phyloP scores from a whole-genome alignment of 176 grass and related monocot species.

The Carex cristatella region DNA sequence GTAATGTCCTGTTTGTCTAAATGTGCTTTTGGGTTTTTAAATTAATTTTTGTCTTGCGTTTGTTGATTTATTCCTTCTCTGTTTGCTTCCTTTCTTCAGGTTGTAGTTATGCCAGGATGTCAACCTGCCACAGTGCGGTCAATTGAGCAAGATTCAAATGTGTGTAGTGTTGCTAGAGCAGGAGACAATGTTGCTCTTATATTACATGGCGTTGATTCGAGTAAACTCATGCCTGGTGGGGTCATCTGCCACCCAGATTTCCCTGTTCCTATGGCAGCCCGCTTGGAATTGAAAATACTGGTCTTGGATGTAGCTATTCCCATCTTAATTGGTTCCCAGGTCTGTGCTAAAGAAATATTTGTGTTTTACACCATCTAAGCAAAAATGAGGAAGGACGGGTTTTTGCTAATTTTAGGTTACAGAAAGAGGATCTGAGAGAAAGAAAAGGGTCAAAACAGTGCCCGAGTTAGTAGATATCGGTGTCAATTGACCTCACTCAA shows the following conservation, averaged over 20 bases:
- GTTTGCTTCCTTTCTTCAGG: slow-evolving; percentile 43
- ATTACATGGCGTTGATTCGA: slow-evolving; percentile 53
- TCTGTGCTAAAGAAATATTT: slow-evolving; percentile 26
- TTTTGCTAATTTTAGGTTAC: neutral
- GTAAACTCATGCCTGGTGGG: slow-evolving; percentile 57
- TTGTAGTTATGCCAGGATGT: slow-evolving; percentile 64
- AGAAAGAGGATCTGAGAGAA: neutral
- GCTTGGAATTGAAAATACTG: slow-evolving; percentile 70
- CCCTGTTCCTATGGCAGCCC: slow-evolving; percentile 41
- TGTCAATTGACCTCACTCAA: neutral
- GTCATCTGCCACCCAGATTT: slow-evolving; percentile 85
- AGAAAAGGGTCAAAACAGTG: neutral
- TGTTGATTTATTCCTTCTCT: slow-evolving; percentile 7
- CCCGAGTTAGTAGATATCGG: neutral
- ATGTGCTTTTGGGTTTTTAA: neutral
- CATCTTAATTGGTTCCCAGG: slow-evolving; percentile 81
- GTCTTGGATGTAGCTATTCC: slow-evolving; percentile 64
- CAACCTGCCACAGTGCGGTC: slow-evolving; percentile 53
- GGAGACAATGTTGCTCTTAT: slow-evolving; percentile 72
- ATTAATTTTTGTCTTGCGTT: neutral
- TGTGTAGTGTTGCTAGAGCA: slow-evolving; percentile 65
- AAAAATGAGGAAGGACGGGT: neutral
- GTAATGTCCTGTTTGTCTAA: neutral
- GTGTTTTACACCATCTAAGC: neutral
- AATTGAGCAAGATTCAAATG: slow-evolving; percentile 65